These are phyloP conservation scores for Aechmea fasciata DNA, from an alignment of 176 grass and related monocot genomes.

Conservation along the genomic window DNA sequence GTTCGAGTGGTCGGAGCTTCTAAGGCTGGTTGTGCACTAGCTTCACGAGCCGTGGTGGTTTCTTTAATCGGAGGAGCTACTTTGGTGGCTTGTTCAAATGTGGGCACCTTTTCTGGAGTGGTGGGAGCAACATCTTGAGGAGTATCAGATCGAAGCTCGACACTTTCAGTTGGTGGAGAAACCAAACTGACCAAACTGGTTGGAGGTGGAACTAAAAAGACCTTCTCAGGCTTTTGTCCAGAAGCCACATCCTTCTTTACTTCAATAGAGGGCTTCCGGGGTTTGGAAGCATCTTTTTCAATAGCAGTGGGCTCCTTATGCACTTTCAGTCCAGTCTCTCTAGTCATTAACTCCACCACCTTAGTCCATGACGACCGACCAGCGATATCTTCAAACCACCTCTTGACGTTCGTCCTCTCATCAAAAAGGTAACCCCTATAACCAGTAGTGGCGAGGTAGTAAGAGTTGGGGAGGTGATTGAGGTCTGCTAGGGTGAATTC, in stretches of 20 bases:
- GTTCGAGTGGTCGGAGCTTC: too few relatives aligned
- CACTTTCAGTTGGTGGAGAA: background rate
- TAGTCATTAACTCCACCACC: constrained; percentile 27
- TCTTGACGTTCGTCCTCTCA: constrained; percentile 66
- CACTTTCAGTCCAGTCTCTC: constrained; percentile 19
- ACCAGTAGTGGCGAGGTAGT: constrained; percentile 39
- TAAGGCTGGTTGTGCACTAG: too few relatives aligned
- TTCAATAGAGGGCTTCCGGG: background rate
- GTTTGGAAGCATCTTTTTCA: background rate
- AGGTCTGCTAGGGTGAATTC: constrained; percentile 79
- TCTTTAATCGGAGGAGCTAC: too few relatives aligned
- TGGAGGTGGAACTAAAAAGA: background rate
- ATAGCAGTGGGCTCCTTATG: background rate
- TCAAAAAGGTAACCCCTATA: constrained; percentile 55
- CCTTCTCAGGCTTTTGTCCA: background rate
- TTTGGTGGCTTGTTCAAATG: too few relatives aligned
- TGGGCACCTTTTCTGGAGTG: too few relatives aligned
- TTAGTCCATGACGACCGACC: constrained; percentile 43
- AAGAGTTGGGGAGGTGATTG: constrained; percentile 70
- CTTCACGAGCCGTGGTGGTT: too few relatives aligned
- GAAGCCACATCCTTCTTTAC: background rate
- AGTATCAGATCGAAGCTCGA: background rate
- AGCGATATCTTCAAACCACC: constrained; percentile 73
- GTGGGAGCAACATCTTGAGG: too few relatives aligned
- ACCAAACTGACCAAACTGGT: background rate